phyloP scores from a whole-genome alignment of 2,329 filamentous ascomycete species.

The Aspergillus sp. region DNA sequence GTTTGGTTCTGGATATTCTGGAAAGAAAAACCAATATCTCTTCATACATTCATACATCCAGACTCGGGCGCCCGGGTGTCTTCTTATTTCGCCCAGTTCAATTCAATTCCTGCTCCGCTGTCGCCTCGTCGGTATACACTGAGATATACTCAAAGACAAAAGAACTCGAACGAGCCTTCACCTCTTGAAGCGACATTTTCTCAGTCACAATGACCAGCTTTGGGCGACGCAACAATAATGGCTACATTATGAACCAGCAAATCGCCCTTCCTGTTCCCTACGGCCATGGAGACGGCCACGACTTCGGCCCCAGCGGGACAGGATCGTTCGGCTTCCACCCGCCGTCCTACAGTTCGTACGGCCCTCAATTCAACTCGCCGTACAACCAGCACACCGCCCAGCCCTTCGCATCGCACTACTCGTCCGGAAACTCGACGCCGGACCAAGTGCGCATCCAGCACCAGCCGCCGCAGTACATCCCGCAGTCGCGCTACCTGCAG shows the following conservation, averaged over 20 bases:
- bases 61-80: no score
- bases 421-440: constrained; percentile 24
- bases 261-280: constrained; percentile 23
- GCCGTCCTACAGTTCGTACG: constrained; percentile 29
- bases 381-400: constrained; percentile 26
- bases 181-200: no score
- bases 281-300: constrained; percentile 21
- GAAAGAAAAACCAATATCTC: constrained; percentile 4
- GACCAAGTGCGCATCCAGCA: constrained; percentile 26
- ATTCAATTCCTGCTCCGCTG: no score
- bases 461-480: constrained; percentile 21
- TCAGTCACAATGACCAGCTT: constrained; percentile 28
- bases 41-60: no score
- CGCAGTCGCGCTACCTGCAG: constrained; percentile 23
- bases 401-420: constrained; percentile 21
- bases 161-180: not conserved
- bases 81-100: no score
- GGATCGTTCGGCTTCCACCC: constrained; percentile 24
- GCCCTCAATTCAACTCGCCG: constrained; percentile 25
- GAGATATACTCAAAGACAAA: not conserved
- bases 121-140: no score
- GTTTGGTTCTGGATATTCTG: constrained; percentile 4
- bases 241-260: constrained; percentile 26
- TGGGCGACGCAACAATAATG: constrained; percentile 27
- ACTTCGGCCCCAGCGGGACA: constrained; percentile 21